Percentiles rank a stretch among this genome's conserved stretches.
These are phyloP conservation scores for Echria macrotheca DNA, from an alignment of 495 filamentous ascomycete species.

Conservation along the genomic window DNA sequence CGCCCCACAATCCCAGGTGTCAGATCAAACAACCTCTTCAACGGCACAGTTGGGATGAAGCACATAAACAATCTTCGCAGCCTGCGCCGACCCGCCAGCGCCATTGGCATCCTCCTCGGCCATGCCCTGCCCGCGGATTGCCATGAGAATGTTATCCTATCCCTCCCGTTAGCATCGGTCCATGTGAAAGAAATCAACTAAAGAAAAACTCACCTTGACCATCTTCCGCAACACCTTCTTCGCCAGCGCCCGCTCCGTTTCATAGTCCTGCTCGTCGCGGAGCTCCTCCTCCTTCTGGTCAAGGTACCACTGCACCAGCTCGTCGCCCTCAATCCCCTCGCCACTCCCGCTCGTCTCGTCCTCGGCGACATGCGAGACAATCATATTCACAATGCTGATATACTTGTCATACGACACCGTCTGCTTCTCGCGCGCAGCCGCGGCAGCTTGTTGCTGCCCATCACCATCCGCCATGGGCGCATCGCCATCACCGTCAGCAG, in stretches of 20 bases:
- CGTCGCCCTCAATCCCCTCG: slow-evolving; percentile 86
- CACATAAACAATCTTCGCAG: slow-evolving; percentile 69
- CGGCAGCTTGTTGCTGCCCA: slow-evolving; percentile 27
- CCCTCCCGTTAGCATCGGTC: slow-evolving; percentile 13
- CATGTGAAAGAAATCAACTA: neutral
- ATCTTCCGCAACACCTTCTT: slow-evolving; percentile 90
- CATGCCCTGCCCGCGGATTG: slow-evolving; percentile 77
- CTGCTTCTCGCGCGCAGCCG: slow-evolving; percentile 58
- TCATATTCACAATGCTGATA: slow-evolving; percentile 76
- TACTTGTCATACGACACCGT: slow-evolving; percentile 97
- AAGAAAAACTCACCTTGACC: slow-evolving; percentile 70
- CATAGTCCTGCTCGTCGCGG: slow-evolving; percentile 69
- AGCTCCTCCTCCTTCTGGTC: slow-evolving; percentile 89
- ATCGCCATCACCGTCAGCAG: slow-evolving; percentile 59
- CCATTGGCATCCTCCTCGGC: slow-evolving; percentile 48
- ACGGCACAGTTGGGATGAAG: slow-evolving; percentile 91
- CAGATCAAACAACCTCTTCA: slow-evolving; percentile 55
- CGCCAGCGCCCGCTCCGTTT: slow-evolving; percentile 68
- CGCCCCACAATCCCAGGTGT: no score
- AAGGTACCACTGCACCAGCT: slow-evolving; percentile 84
- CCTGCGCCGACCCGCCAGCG: slow-evolving; percentile 36
- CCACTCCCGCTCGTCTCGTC: slow-evolving; percentile 71
- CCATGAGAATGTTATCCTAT: slow-evolving; percentile 90
- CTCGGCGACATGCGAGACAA: slow-evolving; percentile 65
- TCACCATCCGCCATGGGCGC: slow-evolving; percentile 59